Conservation (phyloP, 345 rosid species). For the Populus ilicifolia region DNA sequence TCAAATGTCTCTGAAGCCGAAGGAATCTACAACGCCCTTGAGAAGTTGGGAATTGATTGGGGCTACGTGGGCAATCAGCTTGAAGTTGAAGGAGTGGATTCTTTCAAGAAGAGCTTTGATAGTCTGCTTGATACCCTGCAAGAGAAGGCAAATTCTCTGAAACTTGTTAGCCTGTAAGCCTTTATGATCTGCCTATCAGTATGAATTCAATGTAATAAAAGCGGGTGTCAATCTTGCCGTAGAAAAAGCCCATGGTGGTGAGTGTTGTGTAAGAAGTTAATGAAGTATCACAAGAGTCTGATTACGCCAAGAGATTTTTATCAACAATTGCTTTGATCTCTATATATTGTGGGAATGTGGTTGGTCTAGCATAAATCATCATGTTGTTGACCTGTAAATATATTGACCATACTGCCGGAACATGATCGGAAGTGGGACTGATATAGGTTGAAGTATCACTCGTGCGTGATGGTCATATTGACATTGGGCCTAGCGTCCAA, state of each 20-base stretch:
- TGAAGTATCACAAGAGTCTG: conserved; percentile 20
- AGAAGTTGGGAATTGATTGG: conserved; percentile 97
- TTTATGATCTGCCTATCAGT: not conserved
- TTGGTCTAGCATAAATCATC: not conserved
- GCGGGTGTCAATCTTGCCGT: conserved; percentile 28
- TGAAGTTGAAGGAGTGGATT: conserved; percentile 83
- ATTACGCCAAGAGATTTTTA: not conserved
- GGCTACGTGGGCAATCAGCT: conserved; percentile 69
- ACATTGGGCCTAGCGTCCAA: too few relatives aligned
- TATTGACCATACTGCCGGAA: too few relatives aligned
- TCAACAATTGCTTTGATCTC: not conserved
- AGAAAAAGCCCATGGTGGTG: conserved; percentile 1
- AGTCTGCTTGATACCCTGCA: conserved; percentile 87
- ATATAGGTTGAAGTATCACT: too few relatives aligned
- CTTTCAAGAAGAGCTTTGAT: conserved; percentile 94
- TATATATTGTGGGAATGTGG: not conserved
- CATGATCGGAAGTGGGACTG: too few relatives aligned
- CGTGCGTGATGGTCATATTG: too few relatives aligned
- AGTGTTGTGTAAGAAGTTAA: conserved; percentile 9
- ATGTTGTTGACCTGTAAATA: not conserved
- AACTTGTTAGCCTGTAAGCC: conserved; percentile 57
- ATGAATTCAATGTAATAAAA: conserved; percentile 24
- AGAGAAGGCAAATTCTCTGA: conserved; percentile 93
- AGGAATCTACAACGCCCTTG: conserved; percentile 90
- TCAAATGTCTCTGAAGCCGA: conserved; percentile 81